phyloP scores from a whole-genome alignment of 768 basidiomycete genomes.

The Boletales sp. region DNA sequence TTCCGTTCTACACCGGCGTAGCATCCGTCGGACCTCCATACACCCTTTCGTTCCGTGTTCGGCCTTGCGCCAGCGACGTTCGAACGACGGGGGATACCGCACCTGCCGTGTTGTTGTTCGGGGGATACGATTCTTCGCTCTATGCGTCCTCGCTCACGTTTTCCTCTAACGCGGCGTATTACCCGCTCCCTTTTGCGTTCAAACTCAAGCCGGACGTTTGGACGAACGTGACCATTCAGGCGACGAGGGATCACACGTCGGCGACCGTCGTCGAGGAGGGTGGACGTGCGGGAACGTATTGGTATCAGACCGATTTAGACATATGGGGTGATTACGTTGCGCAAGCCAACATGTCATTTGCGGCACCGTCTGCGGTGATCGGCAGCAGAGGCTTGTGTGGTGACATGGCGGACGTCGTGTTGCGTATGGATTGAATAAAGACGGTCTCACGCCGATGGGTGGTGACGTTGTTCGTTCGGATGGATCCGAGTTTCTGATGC shows the following conservation, averaged over 20 bases:
- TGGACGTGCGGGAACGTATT: slow-evolving; percentile 19
- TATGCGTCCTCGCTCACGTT: slow-evolving; percentile 37
- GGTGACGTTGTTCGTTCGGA: too few species aligned
- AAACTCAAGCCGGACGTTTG: slow-evolving; percentile 26
- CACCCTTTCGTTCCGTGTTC: slow-evolving; percentile 38
- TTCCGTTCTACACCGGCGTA: slow-evolving; percentile 28
- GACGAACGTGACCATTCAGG: slow-evolving; percentile 37
- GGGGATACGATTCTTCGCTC: slow-evolving; percentile 35
- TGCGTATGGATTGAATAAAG: slow-evolving; percentile 16
- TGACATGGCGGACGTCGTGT: slow-evolving; percentile 28
- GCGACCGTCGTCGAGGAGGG: slow-evolving; percentile 23
- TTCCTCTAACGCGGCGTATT: slow-evolving; percentile 35
- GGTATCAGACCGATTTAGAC: slow-evolving; percentile 36
- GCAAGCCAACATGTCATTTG: slow-evolving; percentile 42
- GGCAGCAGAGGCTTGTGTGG: slow-evolving; percentile 36
- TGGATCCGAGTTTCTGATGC: too few species aligned
- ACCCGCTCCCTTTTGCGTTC: slow-evolving; percentile 31
- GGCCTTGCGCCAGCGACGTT: slow-evolving; percentile 21
- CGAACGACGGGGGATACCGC: slow-evolving; percentile 10
- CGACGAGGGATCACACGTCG: slow-evolving; percentile 34
- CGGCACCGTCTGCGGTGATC: slow-evolving; percentile 36
- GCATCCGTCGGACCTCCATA: slow-evolving; percentile 44
- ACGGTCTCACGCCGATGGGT: too few species aligned
- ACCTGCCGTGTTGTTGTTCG: slow-evolving; percentile 28
- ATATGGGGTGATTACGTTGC: slow-evolving; percentile 40